Evolutionary conservation across 805 yeast genomes (phyloP), one percentile per base, ranked within the genome.

Genomic region (Ogataea henricii): DNA sequence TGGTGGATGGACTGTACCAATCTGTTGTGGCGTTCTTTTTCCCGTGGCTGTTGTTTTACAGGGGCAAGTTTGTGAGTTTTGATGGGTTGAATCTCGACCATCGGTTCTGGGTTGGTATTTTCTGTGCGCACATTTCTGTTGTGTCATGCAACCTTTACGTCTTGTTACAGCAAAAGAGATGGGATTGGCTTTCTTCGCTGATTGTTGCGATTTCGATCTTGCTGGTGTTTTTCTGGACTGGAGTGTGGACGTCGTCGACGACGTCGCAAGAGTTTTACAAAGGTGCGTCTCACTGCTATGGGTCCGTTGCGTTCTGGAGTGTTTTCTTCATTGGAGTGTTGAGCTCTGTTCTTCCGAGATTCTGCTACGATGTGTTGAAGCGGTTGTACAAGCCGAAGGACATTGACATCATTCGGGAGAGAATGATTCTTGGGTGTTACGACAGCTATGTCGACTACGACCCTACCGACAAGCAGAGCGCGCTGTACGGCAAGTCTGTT

Each of bases 221-320:
- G 51, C 55, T 86, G 36, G 72, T 86, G 14, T 85, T 76, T 56
- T 78, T 82, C 61, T 87, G 95, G 95, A 79, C 88, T 3, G 91
- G 92, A n/a, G 78, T 82, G 18, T 87, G 91, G 85, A 78, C 89
- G 25, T 66, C 81, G 3, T 64, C 76, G 6, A 22, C 38, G 2
- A 65, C 70, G 47, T 75, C 87, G 7, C 38, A 43, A n/a, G 87
- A 82, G 57, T 83, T 83, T 56, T 87, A 80, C 65, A 73, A 76
- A 49, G 79, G 85, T 20, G 94, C 87, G 2, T 64, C 80, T 2
- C 80, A 82, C 57, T 73, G 76, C 27, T 82, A 81, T 55, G 89
- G 90, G 16, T 67, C 83, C 5, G 69, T 76, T 27, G 60, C 78
- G 4, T 83, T 82, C 61, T 87, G 95, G 95, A 79, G 83, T 37